phyloP scores from a whole-genome alignment of 1,284 basidiomycete species.

The Cerrena zonata region DNA sequence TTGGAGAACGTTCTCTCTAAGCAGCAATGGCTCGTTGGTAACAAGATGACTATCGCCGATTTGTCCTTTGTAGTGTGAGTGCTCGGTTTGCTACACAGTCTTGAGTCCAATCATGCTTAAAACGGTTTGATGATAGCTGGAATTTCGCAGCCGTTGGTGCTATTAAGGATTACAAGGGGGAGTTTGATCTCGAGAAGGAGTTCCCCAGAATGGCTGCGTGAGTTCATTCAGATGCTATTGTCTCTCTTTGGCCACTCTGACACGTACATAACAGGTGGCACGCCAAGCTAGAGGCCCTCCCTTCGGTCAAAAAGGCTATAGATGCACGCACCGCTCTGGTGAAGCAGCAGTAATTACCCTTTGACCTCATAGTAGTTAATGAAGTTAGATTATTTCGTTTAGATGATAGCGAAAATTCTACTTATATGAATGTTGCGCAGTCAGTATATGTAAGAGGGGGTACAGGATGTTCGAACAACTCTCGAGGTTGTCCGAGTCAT shows the following conservation, averaged over 20 bases:
- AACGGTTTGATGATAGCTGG: not conserved
- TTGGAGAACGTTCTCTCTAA: slow-evolving; percentile 20
- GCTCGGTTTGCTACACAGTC: not conserved
- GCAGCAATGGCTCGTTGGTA: slow-evolving; percentile 13
- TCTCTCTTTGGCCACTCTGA: not conserved
- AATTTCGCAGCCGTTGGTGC: not conserved
- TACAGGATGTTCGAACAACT: no score
- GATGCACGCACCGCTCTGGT: no score
- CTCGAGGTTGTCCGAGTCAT: no score
- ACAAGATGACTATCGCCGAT: slow-evolving; percentile 13
- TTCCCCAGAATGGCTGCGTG: not conserved
- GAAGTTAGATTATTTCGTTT: no score
- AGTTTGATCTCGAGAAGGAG: not conserved
- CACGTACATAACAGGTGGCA: not conserved
- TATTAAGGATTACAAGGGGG: not conserved
- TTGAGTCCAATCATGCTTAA: not conserved
- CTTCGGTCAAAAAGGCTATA: not conserved
- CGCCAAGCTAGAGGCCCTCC: not conserved
- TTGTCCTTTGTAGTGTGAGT: slow-evolving; percentile 9
- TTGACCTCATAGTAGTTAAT: no score
- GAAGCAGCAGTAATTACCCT: no score
- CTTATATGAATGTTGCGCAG: no score
- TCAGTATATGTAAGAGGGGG: no score
- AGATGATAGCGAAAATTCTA: no score
- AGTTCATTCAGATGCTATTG: not conserved